Evolutionary conservation across 495 filamentous ascomycete genomes (phyloP), one percentile per base, ranked within the genome.

Genomic region (Neurospora sublineolata): DNA sequence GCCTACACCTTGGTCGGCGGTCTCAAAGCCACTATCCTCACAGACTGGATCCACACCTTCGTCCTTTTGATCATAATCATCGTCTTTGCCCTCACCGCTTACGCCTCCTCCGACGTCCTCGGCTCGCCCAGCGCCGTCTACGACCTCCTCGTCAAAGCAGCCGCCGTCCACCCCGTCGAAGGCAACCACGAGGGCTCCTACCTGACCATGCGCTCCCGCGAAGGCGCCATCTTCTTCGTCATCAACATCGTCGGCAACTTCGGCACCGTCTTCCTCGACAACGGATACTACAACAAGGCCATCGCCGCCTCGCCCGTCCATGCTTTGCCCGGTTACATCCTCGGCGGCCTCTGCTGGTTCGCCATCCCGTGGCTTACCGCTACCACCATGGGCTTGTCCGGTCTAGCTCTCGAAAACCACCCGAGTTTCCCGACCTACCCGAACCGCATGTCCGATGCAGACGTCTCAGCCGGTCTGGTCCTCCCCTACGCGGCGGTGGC

Each of bases 151-250:
- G 86, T 90, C 1, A 82, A 87, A 70, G 94, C 93, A 23, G 87
- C 92, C 6, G 82, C 86, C 18, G 76, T 73, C 5, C 90, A 97
- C 75, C 94, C 94, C 0, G 93, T 98, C 16, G 87, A 86, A 0
- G 94, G 94, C 12, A 98, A 98, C 80, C 88, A 90, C 4, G 85
- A 88, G 8, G 94, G 94, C 37, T 93, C 89, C 76, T 97, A 97
- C 75, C 80, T 98, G 9, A 97, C 94, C 7, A 97, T 98, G 94
- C 84, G 87, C 67, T 94, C 91, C 14, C 89, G 88, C 73, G 89
- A 97, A 75, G 94, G 94, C 33, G 94, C 89, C 23, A 92, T 98
- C 72, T 98, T 98, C 86, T 97, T 97, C 84, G 88, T 98, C 68
- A 98, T 98, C 82, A 97, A 98, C 80, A 87, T 97, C 70, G 89